These are phyloP conservation scores for Euptelea pleiosperma DNA, from an alignment of 164 flowering plant genomes.

Conservation along the genomic window DNA sequence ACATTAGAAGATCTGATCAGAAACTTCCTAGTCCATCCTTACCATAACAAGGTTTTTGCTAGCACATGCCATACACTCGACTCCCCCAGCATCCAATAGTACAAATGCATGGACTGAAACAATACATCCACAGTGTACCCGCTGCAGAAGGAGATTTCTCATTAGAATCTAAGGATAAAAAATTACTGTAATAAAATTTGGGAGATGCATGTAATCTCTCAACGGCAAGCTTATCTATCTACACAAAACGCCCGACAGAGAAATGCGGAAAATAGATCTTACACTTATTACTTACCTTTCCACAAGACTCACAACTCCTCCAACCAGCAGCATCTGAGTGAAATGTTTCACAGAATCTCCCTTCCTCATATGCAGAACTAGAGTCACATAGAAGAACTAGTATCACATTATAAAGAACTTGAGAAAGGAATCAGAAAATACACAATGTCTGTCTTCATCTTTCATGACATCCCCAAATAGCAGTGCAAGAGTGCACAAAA, in stretches of 20 bases:
- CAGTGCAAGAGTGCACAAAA: too few species aligned
- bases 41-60: conserved; percentile 58
- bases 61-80: conserved; percentile 73
- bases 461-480: too few species aligned
- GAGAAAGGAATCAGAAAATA: too few species aligned
- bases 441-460: too few species aligned
- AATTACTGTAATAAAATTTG: too few species aligned
- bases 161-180: too few species aligned
- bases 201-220: too few species aligned
- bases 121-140: conserved; percentile 90
- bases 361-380: conserved; percentile 59
- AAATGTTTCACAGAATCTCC: conserved; percentile 59
- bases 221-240: background rate
- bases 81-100: conserved; percentile 87
- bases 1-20: background rate
- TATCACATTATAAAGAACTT: background rate
- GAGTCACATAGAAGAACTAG: conserved; percentile 7
- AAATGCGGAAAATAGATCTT: background rate
- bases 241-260: background rate
- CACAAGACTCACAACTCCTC: conserved; percentile 86
- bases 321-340: conserved; percentile 78
- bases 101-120: conserved; percentile 57
- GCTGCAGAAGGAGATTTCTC: conserved; percentile 44
- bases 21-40: conserved; percentile 15
- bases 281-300: conserved; percentile 59